phyloP scores from a whole-genome alignment of 1,284 basidiomycete species.

The Trichosporon sp. region DNA sequence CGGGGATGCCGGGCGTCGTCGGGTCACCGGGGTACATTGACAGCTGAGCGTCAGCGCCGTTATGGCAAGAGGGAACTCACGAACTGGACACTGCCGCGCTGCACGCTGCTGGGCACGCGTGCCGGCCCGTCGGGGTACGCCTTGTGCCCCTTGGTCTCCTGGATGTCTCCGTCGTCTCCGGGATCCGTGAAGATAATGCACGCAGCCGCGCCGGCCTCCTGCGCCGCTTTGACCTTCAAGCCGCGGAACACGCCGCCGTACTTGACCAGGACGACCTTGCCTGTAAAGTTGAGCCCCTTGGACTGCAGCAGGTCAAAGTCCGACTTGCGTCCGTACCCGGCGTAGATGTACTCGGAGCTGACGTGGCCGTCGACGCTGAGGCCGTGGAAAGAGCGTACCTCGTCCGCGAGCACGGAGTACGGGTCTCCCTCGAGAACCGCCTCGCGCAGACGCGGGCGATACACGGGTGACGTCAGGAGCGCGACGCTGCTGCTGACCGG shows the following conservation, averaged over 20 bases:
- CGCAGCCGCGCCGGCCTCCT: slow-evolving; percentile 68
- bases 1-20: slow-evolving; percentile 74
- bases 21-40: slow-evolving; percentile 62
- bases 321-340: slow-evolving; percentile 71
- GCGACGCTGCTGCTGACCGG: slow-evolving; percentile 56
- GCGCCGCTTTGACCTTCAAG: slow-evolving; percentile 60
- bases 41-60: slow-evolving; percentile 18
- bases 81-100: slow-evolving; percentile 84
- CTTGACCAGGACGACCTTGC: slow-evolving; percentile 75
- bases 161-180: slow-evolving; percentile 79
- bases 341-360: slow-evolving; percentile 71
- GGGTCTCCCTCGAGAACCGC: slow-evolving; percentile 52
- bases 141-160: slow-evolving; percentile 68
- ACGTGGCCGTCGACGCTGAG: slow-evolving; percentile 46
- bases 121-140: slow-evolving; percentile 83
- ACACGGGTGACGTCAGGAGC: slow-evolving; percentile 37
- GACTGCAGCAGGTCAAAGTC: slow-evolving; percentile 65
- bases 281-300: slow-evolving; percentile 66
- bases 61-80: slow-evolving; percentile 52
- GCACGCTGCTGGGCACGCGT: slow-evolving; percentile 68
- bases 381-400: slow-evolving; percentile 50
- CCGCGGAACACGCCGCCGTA: slow-evolving; percentile 82
- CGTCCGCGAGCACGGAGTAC: slow-evolving; percentile 47
- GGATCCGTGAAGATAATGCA: slow-evolving; percentile 78
- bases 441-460: slow-evolving; percentile 52